Percentiles rank a stretch among this genome's conserved stretches.
These are phyloP conservation scores for Chrysanthemum seticuspe DNA, from an alignment of 129 eudicot genomes.

Conservation along the genomic window DNA sequence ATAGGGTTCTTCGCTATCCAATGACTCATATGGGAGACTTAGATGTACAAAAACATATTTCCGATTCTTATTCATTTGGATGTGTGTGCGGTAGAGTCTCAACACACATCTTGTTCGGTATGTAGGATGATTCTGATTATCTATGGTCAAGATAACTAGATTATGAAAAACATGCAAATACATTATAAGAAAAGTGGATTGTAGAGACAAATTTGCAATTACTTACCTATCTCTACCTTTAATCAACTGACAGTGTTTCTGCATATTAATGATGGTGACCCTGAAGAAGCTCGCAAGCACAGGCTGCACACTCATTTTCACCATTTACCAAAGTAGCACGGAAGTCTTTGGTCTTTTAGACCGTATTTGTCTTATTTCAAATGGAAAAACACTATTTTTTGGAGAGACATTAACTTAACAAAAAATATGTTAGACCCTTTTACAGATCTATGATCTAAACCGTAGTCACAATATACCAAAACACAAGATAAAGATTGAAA, in stretches of 20 bases:
- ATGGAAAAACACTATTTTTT: slow-evolving; percentile 87
- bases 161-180: neutral
- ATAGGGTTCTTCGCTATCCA: too few relatives aligned
- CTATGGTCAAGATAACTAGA: neutral
- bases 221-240: neutral
- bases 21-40: too few relatives aligned
- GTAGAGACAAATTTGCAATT: neutral
- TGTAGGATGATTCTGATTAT: neutral
- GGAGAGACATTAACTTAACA: slow-evolving; percentile 46
- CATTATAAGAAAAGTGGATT: neutral
- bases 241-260: slow-evolving; percentile 55
- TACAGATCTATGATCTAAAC: too few relatives aligned
- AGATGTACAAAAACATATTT: too few relatives aligned
- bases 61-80: too few relatives aligned
- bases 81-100: too few relatives aligned
- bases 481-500: too few relatives aligned
- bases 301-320: slow-evolving; percentile 82
- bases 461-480: too few relatives aligned
- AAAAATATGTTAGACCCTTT: too few relatives aligned
- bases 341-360: slow-evolving; percentile 97
- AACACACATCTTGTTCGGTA: neutral
- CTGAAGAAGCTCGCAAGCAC: slow-evolving; percentile 87
- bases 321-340: slow-evolving; percentile 90
- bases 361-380: slow-evolving; percentile 86
- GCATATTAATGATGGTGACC: slow-evolving; percentile 95